Evolutionary conservation across 2,329 filamentous ascomycete species (phyloP).

Genomic region (Aspergillus sp.): DNA sequence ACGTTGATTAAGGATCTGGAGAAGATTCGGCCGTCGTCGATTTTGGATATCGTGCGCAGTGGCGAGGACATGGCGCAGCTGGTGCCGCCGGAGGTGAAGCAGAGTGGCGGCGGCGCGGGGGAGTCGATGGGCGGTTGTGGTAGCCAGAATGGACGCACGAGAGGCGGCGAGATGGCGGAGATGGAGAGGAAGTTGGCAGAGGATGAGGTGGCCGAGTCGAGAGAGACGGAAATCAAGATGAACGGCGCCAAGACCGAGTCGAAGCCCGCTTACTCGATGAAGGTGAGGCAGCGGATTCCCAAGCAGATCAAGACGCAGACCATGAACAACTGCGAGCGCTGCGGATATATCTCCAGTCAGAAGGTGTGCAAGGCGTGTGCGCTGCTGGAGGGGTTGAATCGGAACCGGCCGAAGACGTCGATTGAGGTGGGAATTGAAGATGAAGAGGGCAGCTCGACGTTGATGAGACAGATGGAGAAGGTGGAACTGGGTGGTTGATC

Average conservation of each 20-base stretch:
- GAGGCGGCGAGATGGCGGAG: constrained; percentile 74
- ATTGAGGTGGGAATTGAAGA: constrained; percentile 49
- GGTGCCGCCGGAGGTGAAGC: constrained; percentile 62
- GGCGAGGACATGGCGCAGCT: constrained; percentile 94
- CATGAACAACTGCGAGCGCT: constrained; percentile 79
- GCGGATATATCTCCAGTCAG: constrained; percentile 95
- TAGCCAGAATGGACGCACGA: constrained; percentile 63
- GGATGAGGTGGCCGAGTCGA: constrained; percentile 59
- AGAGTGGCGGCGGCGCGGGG: constrained; percentile 48
- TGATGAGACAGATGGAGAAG: constrained; percentile 52
- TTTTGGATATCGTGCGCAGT: constrained; percentile 89
- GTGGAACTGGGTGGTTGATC: constrained; percentile 42
- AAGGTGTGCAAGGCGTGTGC: constrained; percentile 90
- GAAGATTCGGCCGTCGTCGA: constrained; percentile 87
- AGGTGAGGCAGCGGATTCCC: constrained; percentile 9
- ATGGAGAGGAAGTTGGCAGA: constrained; percentile 73
- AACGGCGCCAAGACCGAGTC: constrained; percentile 22
- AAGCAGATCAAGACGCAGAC: constrained; percentile 51
- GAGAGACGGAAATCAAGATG: constrained; percentile 66
- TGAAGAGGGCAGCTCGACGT: constrained; percentile 52
- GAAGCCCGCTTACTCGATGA: not conserved
- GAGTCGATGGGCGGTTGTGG: constrained; percentile 69
- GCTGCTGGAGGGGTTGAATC: constrained; percentile 86
- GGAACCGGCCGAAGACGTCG: constrained; percentile 53
- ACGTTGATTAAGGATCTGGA: constrained; percentile 94